phyloP scores from a whole-genome alignment of 345 rosid species.

The Linum tenue region DNA sequence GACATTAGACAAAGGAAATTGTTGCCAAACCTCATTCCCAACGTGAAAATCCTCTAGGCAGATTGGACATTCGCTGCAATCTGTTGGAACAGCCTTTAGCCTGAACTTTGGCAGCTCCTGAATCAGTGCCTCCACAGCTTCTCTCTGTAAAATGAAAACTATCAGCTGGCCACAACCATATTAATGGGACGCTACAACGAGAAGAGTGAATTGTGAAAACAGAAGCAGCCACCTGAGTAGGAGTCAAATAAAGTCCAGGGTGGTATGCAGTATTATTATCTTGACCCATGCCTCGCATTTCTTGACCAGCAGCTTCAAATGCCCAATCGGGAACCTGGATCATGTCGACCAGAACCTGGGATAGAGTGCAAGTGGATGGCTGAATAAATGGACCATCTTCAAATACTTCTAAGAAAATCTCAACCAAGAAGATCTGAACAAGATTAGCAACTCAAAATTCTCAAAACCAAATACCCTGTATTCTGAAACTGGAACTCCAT shows the following conservation, averaged over 20 bases:
- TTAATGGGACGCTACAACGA: too few relatives aligned
- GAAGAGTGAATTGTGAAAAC: background rate
- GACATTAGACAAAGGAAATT: background rate
- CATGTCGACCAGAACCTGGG: slow-evolving; percentile 89
- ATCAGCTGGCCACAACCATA: slow-evolving; percentile 2
- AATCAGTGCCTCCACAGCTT: slow-evolving; percentile 6
- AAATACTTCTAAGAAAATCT: too few relatives aligned
- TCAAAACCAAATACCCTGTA: slow-evolving; percentile 54
- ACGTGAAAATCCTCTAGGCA: slow-evolving; percentile 64
- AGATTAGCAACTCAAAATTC: background rate
- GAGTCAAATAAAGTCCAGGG: slow-evolving; percentile 90
- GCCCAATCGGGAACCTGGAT: slow-evolving; percentile 97
- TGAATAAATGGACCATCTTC: background rate
- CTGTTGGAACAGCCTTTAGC: slow-evolving; percentile 92
- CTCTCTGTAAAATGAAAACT: slow-evolving; percentile 5
- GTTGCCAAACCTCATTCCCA: slow-evolving; percentile 51
- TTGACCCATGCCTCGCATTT: slow-evolving; percentile 90
- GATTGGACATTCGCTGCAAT: slow-evolving; percentile 96
- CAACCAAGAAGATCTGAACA: background rate
- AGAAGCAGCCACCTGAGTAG: slow-evolving; percentile 60
- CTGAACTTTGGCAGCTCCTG: slow-evolving; percentile 42
- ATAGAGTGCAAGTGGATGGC: slow-evolving; percentile 4
- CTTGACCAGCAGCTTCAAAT: slow-evolving; percentile 99
- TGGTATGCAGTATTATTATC: slow-evolving; percentile 74
- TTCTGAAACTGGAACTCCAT: slow-evolving; percentile 93